Base-by-base conservation (phyloP, 2,329 filamentous ascomycete genomes). In the Phialophora macrospora region DNA sequence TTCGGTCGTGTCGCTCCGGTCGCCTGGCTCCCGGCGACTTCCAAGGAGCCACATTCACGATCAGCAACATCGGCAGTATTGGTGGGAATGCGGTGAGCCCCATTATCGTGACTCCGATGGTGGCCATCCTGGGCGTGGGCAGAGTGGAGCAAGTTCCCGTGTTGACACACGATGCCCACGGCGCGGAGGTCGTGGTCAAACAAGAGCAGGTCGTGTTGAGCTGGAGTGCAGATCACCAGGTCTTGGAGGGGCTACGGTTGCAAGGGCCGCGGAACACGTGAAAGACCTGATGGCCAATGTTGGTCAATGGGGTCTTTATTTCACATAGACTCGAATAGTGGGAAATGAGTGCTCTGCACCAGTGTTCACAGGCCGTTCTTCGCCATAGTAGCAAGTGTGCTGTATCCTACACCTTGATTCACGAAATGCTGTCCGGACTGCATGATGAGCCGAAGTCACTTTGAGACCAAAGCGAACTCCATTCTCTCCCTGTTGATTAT, bases 161-260 rank as follows among this genome's bases (percentile, higher is more conserved):
- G 2, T 98, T 97, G 77, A 74, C 76, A 0, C 14, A n/a, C 5
- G 83, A 66, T 26, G 77, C 68, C 77, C 14, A 52, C 3, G 74
- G 77, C 0, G 83, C 64, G 17, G 77, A 69, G 77, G 85, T 77
- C 76, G 81, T 98, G 12, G 84, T 93, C 12, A 88, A 87, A 79
- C 90, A 87, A 77, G 89, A 96, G 73, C 85, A 96, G 67, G 89
- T 90, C 75, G 93, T 96, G 75, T 92, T 98, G 73, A 97, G 93
- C 79, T 98, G 94, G 93, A 94, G 91, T 77, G 94, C 93, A 7
- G 93, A 97, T 78, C 95, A 98, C 79, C 84, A 95, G 22, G 90
- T 98, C 61, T 87, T 98, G 56, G 95, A 98, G 95, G 95, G 1
- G 94, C 94, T 56, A 96, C 93, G 67, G 92, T 96, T 85, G 95